Evolutionary conservation across 495 filamentous ascomycete genomes (phyloP).

Genomic region (Penicillium coprophilum): DNA sequence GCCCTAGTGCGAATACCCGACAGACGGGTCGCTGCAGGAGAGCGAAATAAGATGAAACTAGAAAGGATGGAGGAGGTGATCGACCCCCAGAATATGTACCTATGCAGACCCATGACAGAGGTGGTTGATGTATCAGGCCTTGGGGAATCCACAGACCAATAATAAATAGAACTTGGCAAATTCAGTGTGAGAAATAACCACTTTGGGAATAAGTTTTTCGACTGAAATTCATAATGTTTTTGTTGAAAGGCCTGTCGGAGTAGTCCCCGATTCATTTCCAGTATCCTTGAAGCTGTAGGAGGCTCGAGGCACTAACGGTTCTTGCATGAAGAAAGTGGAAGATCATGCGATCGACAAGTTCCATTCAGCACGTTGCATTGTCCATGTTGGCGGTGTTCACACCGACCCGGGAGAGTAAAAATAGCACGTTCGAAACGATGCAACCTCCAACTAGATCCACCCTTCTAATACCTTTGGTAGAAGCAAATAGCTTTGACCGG

Average conservation of each 20-base stretch:
- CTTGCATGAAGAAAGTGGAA: constrained; percentile 31
- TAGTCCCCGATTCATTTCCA: constrained; percentile 21
- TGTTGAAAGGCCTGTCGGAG: constrained; percentile 29
- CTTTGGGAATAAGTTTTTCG: constrained; percentile 20
- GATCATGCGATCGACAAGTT: constrained; percentile 39
- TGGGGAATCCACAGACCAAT: constrained; percentile 37
- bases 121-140: constrained; percentile 36
- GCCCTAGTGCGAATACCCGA: constrained; percentile 41
- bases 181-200: constrained; percentile 11
- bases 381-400: constrained; percentile 29
- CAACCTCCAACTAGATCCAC: neutral
- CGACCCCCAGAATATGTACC: constrained; percentile 32
- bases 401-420: constrained; percentile 30
- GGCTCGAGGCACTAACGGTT: constrained; percentile 30
- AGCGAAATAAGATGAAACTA: constrained; percentile 46
- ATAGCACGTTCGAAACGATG: constrained; percentile 4
- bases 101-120: constrained; percentile 42
- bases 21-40: constrained; percentile 41
- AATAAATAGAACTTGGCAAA: constrained; percentile 12
- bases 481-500: neutral
- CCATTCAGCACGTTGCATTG: constrained; percentile 26
- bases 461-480: too few species aligned
- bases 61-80: constrained; percentile 39
- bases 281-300: constrained; percentile 2
- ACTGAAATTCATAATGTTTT: constrained; percentile 18